phyloP scores from a whole-genome alignment of 2,329 filamentous ascomycete species.

The Thelonectria blattea region DNA sequence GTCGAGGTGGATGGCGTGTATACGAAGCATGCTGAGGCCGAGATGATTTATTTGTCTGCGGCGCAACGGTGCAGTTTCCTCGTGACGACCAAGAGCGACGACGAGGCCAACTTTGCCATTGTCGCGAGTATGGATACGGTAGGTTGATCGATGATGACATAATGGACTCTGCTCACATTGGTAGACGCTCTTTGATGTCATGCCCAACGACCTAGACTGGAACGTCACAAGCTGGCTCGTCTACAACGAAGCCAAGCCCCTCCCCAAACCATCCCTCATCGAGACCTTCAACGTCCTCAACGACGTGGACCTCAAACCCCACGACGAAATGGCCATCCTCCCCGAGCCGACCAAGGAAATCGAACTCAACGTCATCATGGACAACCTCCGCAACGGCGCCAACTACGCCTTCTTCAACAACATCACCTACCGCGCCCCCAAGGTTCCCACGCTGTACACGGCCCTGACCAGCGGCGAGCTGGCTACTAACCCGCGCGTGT shows the following conservation, averaged over 20 bases:
- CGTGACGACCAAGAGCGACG: conserved; percentile 66
- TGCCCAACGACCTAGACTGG: conserved; percentile 72
- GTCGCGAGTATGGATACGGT: conserved; percentile 73
- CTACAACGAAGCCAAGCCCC: conserved; percentile 55
- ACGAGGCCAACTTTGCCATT: conserved; percentile 68
- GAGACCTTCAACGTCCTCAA: conserved; percentile 73
- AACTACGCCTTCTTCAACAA: conserved; percentile 75
- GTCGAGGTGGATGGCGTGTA: conserved; percentile 78
- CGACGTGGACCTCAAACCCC: conserved; percentile 73
- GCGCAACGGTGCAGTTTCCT: conserved; percentile 71
- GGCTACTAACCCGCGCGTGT: conserved; percentile 64
- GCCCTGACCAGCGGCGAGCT: conserved; percentile 68
- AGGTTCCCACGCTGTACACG: conserved; percentile 82
- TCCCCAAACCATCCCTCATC: conserved; percentile 60
- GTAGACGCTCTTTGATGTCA: conserved; percentile 68
- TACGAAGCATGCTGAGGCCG: conserved; percentile 62
- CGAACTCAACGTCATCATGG: conserved; percentile 67
- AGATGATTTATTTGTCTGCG: conserved; percentile 69
- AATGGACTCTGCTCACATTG: neutral
- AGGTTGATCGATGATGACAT: conserved; percentile 26
- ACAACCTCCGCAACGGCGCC: conserved; percentile 66
- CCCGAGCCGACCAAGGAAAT: conserved; percentile 68
- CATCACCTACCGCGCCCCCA: conserved; percentile 74
- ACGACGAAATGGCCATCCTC: conserved; percentile 67
- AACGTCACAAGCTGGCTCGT: conserved; percentile 71